Evolutionary conservation across 495 filamentous ascomycete genomes (phyloP), one percentile per base, ranked within the genome.

Genomic region (Choiromyces venosus): DNA sequence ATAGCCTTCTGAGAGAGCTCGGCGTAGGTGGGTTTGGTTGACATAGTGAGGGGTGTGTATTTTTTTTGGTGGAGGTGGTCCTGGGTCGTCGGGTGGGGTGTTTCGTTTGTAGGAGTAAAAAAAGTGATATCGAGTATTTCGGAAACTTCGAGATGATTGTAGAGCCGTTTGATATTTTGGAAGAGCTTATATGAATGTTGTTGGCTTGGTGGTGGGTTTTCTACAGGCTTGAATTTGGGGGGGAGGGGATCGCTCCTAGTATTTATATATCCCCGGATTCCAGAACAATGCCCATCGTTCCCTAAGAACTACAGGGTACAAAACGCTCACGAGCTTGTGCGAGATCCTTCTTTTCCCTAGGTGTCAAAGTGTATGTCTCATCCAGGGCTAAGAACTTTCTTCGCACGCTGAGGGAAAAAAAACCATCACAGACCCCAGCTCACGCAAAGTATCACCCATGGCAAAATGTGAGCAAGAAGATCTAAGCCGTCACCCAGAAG

Each of bases 21-120:
- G 0, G 3, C 9, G 12, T 46, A 46, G 6, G 42, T n/a, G 19
- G 0, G 0, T 0, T 8, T 7, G 0, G n/a, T n/a, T n/a, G 42
- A 8, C 42, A 46, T 46, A 0, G 6, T n/a, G 19, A n/a, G n/a
- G n/a, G n/a, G n/a, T 5, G 19, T 0, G 18, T 46, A 21, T n/a
- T 8, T 18, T 21, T n/a, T 8, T 46, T 46, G 19, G 5, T n/a
- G 19, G 18, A 21, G 19, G 42, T 18, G n/a, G 4, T 1, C 19
- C 42, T 1, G 19, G 42, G 12, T n/a, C n/a, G 42, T 46, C 39
- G 18, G 39, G 39, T 14, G 18, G 18, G 14, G 39, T 40, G 39
- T 40, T 16, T 16, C 1, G 4, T 16, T 40, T 16, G n/a, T n/a
- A 16, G 39, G 12, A 40, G 18, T 16, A 4, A 9, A 40, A 8